Conservation (phyloP, 164 flowering plant genomes). For the Taxillus chinensis region DNA sequence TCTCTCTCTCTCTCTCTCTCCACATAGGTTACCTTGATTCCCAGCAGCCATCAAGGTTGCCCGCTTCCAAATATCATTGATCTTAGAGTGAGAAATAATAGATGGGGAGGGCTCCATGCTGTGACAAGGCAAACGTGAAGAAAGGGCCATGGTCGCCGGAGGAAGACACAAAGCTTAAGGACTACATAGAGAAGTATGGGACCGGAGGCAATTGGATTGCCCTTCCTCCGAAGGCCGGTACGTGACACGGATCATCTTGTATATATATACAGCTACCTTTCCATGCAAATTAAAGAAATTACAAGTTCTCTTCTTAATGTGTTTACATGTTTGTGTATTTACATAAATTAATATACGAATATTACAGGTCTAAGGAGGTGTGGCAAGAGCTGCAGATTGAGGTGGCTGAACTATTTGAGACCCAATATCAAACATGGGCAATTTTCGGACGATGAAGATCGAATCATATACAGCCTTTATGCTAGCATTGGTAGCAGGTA, state of each 20-base stretch:
- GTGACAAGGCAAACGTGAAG: conserved; percentile 81
- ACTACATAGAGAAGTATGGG: conserved; percentile 50
- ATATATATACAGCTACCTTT: no score
- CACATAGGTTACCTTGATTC: background rate
- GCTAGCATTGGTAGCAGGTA: conserved; percentile 71
- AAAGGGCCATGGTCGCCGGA: conserved; percentile 87
- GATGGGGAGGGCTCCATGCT: conserved; percentile 84
- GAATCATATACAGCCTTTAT: conserved; percentile 55
- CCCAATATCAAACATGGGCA: conserved; percentile 81
- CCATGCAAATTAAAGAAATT: no score
- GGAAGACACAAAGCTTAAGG: conserved; percentile 62
- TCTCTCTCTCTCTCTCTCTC: background rate
- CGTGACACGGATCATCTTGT: no score
- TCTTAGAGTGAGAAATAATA: conserved; percentile 13
- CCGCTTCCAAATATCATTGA: background rate
- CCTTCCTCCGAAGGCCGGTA: conserved; percentile 68
- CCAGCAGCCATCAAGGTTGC: background rate
- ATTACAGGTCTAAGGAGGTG: conserved; percentile 46
- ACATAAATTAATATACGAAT: background rate
- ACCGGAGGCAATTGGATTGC: conserved; percentile 77
- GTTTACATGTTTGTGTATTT: no score
- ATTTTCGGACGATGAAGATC: conserved; percentile 74
- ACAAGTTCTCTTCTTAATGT: no score
- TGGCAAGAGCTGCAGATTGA: conserved; percentile 74
- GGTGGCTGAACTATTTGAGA: conserved; percentile 81